Percentiles rank a stretch among this genome's conserved stretches.
Conservation (phyloP, 2,329 filamentous ascomycete genomes). For the Aspergillus sp. region DNA sequence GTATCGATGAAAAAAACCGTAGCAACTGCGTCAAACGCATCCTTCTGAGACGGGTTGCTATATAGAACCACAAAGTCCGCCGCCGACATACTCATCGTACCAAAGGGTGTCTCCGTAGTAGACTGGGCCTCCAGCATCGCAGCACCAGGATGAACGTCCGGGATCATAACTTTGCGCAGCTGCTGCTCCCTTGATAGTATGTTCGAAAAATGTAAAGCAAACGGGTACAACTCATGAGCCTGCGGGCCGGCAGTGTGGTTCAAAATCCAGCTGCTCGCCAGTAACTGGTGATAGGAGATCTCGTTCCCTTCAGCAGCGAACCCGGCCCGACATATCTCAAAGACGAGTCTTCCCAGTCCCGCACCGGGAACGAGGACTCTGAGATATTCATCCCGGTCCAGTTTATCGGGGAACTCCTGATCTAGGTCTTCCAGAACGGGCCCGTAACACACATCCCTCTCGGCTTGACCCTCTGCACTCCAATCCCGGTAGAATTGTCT, state of each 20-base stretch:
- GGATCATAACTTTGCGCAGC: conserved; percentile 69
- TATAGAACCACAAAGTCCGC: conserved; percentile 94
- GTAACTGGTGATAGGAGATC: conserved; percentile 94
- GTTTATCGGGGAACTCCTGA: conserved; percentile 40
- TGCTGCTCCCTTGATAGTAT: conserved; percentile 73
- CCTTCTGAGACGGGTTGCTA: conserved; percentile 59
- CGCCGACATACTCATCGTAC: conserved; percentile 87
- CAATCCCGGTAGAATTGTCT: conserved; percentile 95
- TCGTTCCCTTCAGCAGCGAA: conserved; percentile 85
- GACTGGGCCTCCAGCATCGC: conserved; percentile 46
- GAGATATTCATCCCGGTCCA: conserved; percentile 42
- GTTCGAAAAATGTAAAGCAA: conserved; percentile 86
- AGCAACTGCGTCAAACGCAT: conserved; percentile 75
- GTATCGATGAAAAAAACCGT: conserved; percentile 98
- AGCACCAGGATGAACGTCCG: conserved; percentile 73
- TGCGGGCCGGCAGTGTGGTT: conserved; percentile 56
- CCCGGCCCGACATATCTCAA: conserved; percentile 74
- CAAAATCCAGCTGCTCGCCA: conserved; percentile 67
- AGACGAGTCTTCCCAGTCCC: conserved; percentile 83
- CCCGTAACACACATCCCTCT: conserved; percentile 74
- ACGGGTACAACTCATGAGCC: conserved; percentile 77
- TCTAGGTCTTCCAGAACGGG: conserved; percentile 69
- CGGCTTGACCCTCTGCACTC: conserved; percentile 72
- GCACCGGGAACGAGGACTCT: conserved; percentile 84
- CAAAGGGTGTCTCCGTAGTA: conserved; percentile 41